A percentile compares a stretch with the other conserved stretches of the same genome.
Evolutionary conservation across 768 basidiomycete genomes (phyloP).

Genomic region (Cubamyces lactineus): DNA sequence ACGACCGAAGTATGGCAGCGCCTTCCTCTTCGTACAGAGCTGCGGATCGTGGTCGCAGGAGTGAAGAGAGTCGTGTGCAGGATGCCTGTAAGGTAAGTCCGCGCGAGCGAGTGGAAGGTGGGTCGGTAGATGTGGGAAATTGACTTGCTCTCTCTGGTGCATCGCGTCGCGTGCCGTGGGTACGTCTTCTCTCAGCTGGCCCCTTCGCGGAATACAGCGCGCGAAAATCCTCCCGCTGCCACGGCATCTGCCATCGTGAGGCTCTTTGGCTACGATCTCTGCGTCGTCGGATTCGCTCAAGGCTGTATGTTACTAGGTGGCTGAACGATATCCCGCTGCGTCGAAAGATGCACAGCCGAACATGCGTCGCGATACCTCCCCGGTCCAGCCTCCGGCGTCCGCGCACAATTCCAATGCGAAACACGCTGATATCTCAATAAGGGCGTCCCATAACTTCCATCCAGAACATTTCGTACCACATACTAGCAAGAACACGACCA

Average conservation of each 20-base stretch:
- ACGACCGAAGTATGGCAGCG: too few relatives aligned
- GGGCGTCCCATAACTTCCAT: too few relatives aligned
- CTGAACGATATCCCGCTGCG: not conserved
- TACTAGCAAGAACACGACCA: too few relatives aligned
- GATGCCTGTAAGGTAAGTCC: not conserved
- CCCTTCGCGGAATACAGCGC: not conserved
- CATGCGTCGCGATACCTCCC: not conserved
- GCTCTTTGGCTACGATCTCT: too few relatives aligned
- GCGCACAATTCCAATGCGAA: not conserved
- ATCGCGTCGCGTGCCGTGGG: slow-evolving; percentile 4
- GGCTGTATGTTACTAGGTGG: too few relatives aligned
- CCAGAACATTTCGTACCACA: too few relatives aligned
- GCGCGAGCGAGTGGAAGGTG: not conserved
- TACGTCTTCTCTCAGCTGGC: not conserved
- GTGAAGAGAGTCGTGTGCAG: not conserved
- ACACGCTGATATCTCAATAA: too few relatives aligned
- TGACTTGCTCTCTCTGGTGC: not conserved
- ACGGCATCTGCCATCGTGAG: not conserved
- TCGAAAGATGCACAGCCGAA: not conserved
- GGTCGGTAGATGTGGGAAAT: not conserved
- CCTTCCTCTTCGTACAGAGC: too few relatives aligned
- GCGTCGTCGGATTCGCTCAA: too few relatives aligned
- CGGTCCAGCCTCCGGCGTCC: not conserved
- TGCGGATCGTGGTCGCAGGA: not conserved
- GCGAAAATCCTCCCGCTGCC: not conserved